Evolutionary conservation across 1,284 basidiomycete species (phyloP).

Genomic region (Bjerkandera adusta): DNA sequence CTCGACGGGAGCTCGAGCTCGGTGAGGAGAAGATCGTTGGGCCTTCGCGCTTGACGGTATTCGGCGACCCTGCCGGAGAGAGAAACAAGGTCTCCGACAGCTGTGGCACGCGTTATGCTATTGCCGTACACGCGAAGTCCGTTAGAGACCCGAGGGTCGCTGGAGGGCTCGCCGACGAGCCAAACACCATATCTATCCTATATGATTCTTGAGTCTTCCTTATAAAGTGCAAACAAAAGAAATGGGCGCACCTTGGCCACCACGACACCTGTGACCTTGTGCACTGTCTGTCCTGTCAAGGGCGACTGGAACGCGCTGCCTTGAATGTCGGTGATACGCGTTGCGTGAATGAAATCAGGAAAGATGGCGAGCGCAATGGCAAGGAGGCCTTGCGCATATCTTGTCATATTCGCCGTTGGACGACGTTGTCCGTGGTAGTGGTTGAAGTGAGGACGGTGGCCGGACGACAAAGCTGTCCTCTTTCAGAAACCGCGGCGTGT

Average conservation of each 20-base stretch:
- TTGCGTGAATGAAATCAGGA: too few species aligned
- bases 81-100: slow-evolving; percentile 50
- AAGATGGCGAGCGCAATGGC: too few species aligned
- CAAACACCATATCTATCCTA: slow-evolving; percentile 53
- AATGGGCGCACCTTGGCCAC: slow-evolving; percentile 33
- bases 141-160: slow-evolving; percentile 48
- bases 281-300: slow-evolving; percentile 43
- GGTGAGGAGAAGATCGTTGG: slow-evolving; percentile 49
- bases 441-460: too few species aligned
- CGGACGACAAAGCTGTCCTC: too few species aligned
- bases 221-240: not conserved
- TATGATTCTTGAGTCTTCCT: not conserved
- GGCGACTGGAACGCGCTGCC: slow-evolving; percentile 51
- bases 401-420: too few species aligned
- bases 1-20: slow-evolving; percentile 47
- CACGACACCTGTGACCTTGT: slow-evolving; percentile 50
- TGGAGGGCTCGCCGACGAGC: slow-evolving; percentile 43
- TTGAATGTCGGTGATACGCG: slow-evolving; percentile 55
- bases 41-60: slow-evolving; percentile 41
- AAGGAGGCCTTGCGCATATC: too few species aligned
- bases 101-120: slow-evolving; percentile 36
- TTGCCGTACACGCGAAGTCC: slow-evolving; percentile 52
- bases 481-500: too few species aligned
- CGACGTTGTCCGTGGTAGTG: too few species aligned
- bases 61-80: slow-evolving; percentile 48